A percentile compares a stretch with the other conserved stretches of the same genome.
Evolutionary conservation across 257 asterid species (phyloP).

Genomic region (Salvia hispanica): DNA sequence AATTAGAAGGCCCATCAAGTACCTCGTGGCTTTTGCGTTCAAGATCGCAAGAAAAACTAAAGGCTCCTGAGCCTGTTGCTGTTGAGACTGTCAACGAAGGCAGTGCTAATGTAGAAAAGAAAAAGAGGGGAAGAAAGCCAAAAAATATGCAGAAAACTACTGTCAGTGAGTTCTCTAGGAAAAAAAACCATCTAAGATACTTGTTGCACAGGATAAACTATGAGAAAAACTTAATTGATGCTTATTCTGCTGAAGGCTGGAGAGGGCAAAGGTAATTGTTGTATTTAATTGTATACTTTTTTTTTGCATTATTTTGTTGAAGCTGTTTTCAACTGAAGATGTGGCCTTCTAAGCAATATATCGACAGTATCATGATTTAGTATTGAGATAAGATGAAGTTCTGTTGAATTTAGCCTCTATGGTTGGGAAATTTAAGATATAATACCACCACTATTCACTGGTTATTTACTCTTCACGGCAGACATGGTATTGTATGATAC

Average conservation of each 20-base stretch:
- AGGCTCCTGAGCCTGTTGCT: conserved; percentile 44
- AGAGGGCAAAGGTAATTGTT: conserved; percentile 81
- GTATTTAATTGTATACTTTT: conserved; percentile 7
- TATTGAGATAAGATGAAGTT: conserved; percentile 10
- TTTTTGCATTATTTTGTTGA: conserved; percentile 10
- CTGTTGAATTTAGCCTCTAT: conserved; percentile 10
- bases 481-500: background rate
- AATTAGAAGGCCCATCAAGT: conserved; percentile 41
- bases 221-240: conserved; percentile 88
- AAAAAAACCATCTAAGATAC: conserved; percentile 68
- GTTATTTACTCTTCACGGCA: background rate
- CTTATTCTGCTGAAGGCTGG: conserved; percentile 99
- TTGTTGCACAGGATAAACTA: conserved; percentile 73
- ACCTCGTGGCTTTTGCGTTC: conserved; percentile 65
- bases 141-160: conserved; percentile 45
- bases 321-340: conserved; percentile 15
- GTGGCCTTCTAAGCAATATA: conserved; percentile 1
- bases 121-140: conserved; percentile 55
- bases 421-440: conserved; percentile 11
- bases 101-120: conserved; percentile 46
- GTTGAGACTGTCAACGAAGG: conserved; percentile 44
- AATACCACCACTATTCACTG: background rate
- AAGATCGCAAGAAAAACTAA: conserved; percentile 60
- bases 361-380: conserved; percentile 13
- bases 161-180: conserved; percentile 70